Percentiles rank a stretch among this genome's conserved stretches.
Conservation (phyloP, 2,329 filamentous ascomycete genomes). For the Epichloe sylvatica region DNA sequence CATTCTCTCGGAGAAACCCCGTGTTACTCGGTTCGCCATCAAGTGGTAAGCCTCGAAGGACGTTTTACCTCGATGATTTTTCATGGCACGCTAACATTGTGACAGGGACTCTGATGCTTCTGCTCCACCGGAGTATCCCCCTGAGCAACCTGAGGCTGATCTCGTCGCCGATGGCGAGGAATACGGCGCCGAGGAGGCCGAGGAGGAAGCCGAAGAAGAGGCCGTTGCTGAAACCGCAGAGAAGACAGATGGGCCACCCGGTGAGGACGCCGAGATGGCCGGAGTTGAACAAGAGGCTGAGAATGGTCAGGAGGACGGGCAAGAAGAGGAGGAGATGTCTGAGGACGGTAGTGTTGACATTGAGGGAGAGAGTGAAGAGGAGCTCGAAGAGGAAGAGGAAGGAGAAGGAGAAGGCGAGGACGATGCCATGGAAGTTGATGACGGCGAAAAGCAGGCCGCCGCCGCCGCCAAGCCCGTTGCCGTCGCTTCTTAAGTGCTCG, state of each 20-base stretch:
- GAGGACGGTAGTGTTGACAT: conserved; percentile 69
- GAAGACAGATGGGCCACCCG: conserved; percentile 25
- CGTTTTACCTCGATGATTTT: neutral
- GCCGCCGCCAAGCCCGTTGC: conserved; percentile 21
- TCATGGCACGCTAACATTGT: neutral
- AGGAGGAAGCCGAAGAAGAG: conserved; percentile 51
- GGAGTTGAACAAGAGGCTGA: conserved; percentile 42
- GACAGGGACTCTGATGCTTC: conserved; percentile 91
- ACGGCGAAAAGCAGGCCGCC: conserved; percentile 20
- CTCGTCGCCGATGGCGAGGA: conserved; percentile 69
- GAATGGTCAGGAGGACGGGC: conserved; percentile 24
- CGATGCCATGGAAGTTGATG: conserved; percentile 39
- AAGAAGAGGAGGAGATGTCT: conserved; percentile 53
- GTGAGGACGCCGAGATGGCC: conserved; percentile 63
- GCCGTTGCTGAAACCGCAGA: conserved; percentile 34
- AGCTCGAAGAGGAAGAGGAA: conserved; percentile 52
- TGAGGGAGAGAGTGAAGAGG: conserved; percentile 61
- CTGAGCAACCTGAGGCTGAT: conserved; percentile 94
- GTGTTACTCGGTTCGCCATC: conserved; percentile 94
- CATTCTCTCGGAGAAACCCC: conserved; percentile 89
- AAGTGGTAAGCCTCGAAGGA: conserved; percentile 62
- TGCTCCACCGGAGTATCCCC: conserved; percentile 88
- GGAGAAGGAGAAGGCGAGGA: conserved; percentile 24
- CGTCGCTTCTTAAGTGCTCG: conserved; percentile 18
- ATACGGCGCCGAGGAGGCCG: conserved; percentile 83